Evolutionary conservation across 1,284 basidiomycete genomes (phyloP), one percentile per base, ranked within the genome.

Genomic region (Ustilago shanxiensis): DNA sequence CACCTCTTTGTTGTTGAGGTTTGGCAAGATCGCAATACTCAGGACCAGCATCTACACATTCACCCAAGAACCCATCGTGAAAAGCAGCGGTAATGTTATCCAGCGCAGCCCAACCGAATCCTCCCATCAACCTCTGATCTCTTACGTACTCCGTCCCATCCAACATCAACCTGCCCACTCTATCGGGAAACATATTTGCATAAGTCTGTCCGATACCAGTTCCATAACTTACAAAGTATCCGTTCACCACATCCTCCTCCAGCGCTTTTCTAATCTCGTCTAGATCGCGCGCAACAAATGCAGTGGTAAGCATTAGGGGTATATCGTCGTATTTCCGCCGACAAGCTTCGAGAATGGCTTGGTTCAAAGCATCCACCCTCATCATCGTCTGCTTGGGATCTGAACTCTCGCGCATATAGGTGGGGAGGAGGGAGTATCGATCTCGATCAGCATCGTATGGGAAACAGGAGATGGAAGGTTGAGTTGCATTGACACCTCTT

Each of bases 381-480:
- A 44, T 13, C 66, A 69, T 68, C 2, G 61, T n/a, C 0, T 53
- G 16, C 2, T 28, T 20, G 3, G 64, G 60, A 1, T 62, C 51
- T 26, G 44, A 2, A 47, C 22, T 33, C 5, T 66, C 54, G 20
- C 69, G 54, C 18, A 37, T 20, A 50, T 18, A 75, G 7, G 72
- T 61, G 37, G 60, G 47, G 26, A 60, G 44, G 14, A 33, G 39
- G 53, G 58, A 78, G 2, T 37, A 37, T 9, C 77, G 77, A 41
- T 79, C 77, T n/a, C 77, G 71, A 35, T 76, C 67, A 9, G 72
- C 72, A 50, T 79, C 66, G 54, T 60, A 65, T 8, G 67, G 68
- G 56, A 66, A 75, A 24, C 77, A 79, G 8, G 58, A 65, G 28
- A 67, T 63, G 10, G 62, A 63, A n/a, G 72, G 76, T 28, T 50